These are phyloP conservation scores for Penicillium paneum DNA, from an alignment of 2,329 filamentous ascomycete species.

Conservation along the genomic window DNA sequence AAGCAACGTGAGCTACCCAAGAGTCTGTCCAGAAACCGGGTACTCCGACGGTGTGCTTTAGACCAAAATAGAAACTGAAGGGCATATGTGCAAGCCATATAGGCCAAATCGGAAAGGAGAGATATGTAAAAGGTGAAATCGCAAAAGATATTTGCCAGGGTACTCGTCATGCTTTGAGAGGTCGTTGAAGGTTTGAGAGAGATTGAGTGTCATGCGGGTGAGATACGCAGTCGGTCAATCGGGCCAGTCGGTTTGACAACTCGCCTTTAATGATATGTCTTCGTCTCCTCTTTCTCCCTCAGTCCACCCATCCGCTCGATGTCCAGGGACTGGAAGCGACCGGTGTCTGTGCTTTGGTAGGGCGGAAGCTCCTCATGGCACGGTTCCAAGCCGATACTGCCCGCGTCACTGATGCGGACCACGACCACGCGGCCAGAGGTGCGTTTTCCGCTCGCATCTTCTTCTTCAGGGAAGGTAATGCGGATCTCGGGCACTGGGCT, in stretches of 20 bases:
- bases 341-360: constrained; percentile 76
- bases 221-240: not conserved
- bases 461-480: constrained; percentile 96
- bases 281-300: constrained; percentile 72
- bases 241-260: not conserved
- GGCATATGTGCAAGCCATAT: constrained; percentile 35
- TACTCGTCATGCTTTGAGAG: constrained; percentile 34
- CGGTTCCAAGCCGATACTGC: constrained; percentile 82
- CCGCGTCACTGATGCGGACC: constrained; percentile 83
- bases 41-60: constrained; percentile 1
- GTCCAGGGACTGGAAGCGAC: constrained; percentile 88
- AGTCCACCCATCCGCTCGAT: constrained; percentile 91
- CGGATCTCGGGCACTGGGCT: constrained; percentile 93
- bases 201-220: not conserved
- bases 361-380: constrained; percentile 76
- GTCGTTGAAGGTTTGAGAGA: constrained; percentile 26
- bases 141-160: constrained; percentile 27
- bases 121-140: constrained; percentile 24
- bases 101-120: constrained; percentile 20
- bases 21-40: not conserved
- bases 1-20: not conserved
- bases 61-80: constrained; percentile 13
- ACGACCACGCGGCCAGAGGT: constrained; percentile 87
- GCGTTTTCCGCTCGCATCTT: constrained; percentile 70
- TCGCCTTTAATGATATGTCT: constrained; percentile 34